Conservation (phyloP, 805 yeast species). For the Candida nemodendra region DNA sequence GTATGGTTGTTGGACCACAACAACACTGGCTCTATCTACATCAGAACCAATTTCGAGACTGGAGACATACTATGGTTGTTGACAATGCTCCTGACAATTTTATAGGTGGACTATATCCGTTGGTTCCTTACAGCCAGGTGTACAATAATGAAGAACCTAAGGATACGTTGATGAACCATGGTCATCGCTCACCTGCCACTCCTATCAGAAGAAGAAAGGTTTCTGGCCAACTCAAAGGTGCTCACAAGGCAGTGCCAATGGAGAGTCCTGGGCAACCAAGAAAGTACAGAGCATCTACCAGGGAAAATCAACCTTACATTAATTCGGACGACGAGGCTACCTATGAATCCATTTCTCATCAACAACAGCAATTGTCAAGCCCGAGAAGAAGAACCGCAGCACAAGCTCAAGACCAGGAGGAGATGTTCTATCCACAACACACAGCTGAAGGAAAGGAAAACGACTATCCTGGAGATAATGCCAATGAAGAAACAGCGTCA, state of each 20-base stretch:
- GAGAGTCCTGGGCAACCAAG: slow-evolving; percentile 98
- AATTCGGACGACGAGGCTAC: slow-evolving; percentile 37
- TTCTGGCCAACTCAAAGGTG: slow-evolving; percentile 65
- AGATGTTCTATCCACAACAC: slow-evolving; percentile 29
- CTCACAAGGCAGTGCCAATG: slow-evolving; percentile 76
- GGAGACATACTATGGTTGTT: slow-evolving; percentile 89
- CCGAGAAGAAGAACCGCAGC: slow-evolving; percentile 21
- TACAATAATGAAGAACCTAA: slow-evolving; percentile 44
- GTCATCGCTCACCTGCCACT: slow-evolving; percentile 54
- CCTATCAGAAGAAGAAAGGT: slow-evolving; percentile 72
- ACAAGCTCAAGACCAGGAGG: slow-evolving; percentile 25
- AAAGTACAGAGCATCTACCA: slow-evolving; percentile 47
- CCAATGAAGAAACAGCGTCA: slow-evolving; percentile 20
- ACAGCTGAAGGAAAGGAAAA: slow-evolving; percentile 11
- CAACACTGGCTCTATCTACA: slow-evolving; percentile 98
- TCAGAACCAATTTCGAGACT: slow-evolving; percentile 93
- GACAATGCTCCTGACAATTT: slow-evolving; percentile 64
- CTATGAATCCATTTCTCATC: slow-evolving; percentile 21
- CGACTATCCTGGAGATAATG: slow-evolving; percentile 15
- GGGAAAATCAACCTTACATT: slow-evolving; percentile 30
- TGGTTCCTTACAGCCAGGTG: slow-evolving; percentile 61
- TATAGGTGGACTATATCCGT: slow-evolving; percentile 65
- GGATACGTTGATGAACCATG: slow-evolving; percentile 29
- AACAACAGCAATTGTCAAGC: slow-evolving; percentile 23
- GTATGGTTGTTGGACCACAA: slow-evolving; percentile 99